Evolutionary conservation across 2,329 filamentous ascomycete species (phyloP).

Genomic region (Neophaeococcomyces aloes): DNA sequence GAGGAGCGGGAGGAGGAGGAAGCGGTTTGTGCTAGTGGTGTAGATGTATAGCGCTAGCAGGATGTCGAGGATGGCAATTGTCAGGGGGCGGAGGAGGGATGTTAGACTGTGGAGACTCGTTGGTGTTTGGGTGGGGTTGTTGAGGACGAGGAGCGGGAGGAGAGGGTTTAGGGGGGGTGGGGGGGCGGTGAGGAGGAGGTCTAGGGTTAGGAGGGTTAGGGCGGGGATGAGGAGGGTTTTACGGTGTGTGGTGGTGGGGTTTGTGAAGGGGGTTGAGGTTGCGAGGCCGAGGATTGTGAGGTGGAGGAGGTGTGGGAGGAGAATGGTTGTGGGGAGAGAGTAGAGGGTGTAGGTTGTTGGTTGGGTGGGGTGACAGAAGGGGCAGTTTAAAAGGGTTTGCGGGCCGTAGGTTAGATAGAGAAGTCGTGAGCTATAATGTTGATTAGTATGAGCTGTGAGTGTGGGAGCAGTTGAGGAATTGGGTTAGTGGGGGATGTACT

Average conservation of each 20-base stretch:
- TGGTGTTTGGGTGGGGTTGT: conserved; percentile 27
- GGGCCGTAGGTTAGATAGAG: conserved; percentile 80
- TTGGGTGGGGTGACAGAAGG: conserved; percentile 70
- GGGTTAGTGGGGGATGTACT: conserved; percentile 52
- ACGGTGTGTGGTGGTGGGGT: conserved; percentile 35
- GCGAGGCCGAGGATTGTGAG: conserved; percentile 59
- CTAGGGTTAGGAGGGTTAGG: conserved; percentile 48
- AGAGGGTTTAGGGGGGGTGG: conserved; percentile 40
- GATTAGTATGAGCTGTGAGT: not conserved
- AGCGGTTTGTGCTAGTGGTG: conserved; percentile 67
- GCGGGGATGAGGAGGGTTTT: conserved; percentile 55
- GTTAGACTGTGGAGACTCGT: conserved; percentile 59
- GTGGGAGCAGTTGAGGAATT: too few relatives aligned
- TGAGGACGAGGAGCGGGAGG: conserved; percentile 27
- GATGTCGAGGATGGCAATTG: conserved; percentile 55
- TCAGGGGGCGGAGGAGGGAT: conserved; percentile 50
- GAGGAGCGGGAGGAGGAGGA: conserved; percentile 54
- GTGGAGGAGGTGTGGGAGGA: conserved; percentile 72
- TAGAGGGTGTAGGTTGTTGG: conserved; percentile 67
- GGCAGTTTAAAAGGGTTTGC: conserved; percentile 58
- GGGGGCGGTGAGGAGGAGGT: conserved; percentile 57
- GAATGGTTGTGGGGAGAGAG: conserved; percentile 56
- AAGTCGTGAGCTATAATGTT: conserved; percentile 32
- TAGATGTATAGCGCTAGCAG: conserved; percentile 58
- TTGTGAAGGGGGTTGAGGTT: conserved; percentile 59